Percentiles rank a stretch among this genome's conserved stretches.
Evolutionary conservation across 768 basidiomycete species (phyloP).

Genomic region (Podaxis sp.): DNA sequence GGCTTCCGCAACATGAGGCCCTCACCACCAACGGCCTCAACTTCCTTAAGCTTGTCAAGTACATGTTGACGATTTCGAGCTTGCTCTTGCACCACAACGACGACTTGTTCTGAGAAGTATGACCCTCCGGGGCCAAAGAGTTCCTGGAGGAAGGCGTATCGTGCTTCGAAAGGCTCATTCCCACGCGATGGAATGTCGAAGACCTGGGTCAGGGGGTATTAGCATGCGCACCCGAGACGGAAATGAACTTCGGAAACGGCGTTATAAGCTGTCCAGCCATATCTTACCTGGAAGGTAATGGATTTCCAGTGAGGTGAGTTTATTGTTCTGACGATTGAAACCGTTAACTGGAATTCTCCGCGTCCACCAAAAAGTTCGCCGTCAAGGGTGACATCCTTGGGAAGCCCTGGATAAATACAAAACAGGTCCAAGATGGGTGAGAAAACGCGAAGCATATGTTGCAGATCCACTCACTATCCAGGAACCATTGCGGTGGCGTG

Average conservation of each 20-base stretch:
- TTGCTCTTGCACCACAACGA: slow-evolving; percentile 46
- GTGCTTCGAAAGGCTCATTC: slow-evolving; percentile 48
- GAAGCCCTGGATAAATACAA: slow-evolving; percentile 37
- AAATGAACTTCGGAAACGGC: neutral
- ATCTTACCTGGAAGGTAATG: slow-evolving; percentile 51
- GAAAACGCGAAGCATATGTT: neutral
- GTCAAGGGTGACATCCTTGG: slow-evolving; percentile 53
- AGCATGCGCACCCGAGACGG: neutral
- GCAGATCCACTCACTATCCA: slow-evolving; percentile 41
- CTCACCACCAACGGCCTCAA: slow-evolving; percentile 55
- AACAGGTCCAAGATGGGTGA: neutral
- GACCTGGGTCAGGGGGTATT: slow-evolving; percentile 31
- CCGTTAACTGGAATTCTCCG: slow-evolving; percentile 55
- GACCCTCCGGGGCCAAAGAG: slow-evolving; percentile 47
- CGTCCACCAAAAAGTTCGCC: slow-evolving; percentile 60
- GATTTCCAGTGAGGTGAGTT: slow-evolving; percentile 57
- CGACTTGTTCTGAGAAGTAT: slow-evolving; percentile 39
- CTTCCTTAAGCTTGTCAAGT: slow-evolving; percentile 49
- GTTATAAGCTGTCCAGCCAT: neutral
- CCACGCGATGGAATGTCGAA: slow-evolving; percentile 56
- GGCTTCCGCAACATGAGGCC: slow-evolving; percentile 57
- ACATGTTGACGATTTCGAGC: slow-evolving; percentile 49
- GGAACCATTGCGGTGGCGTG: slow-evolving; percentile 55
- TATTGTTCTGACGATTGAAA: slow-evolving; percentile 57
- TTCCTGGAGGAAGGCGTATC: slow-evolving; percentile 40